Base-by-base conservation (phyloP, 2,329 filamentous ascomycete genomes). In the Rhynchosporium graminicola region DNA sequence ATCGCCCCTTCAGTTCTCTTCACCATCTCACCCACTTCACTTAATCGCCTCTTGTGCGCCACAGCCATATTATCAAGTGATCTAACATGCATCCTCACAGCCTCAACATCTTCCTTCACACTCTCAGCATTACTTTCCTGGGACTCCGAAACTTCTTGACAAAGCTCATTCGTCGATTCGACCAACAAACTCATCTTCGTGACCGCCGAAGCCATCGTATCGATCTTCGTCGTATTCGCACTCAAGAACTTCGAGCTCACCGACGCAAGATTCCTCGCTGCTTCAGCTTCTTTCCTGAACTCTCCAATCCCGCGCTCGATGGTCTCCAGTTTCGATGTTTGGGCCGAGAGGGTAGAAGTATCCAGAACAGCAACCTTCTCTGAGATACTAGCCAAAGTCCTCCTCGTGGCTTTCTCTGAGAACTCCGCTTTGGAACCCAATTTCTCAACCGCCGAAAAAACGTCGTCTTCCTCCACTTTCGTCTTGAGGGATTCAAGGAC, bases 161-260 rank as follows among this genome's bases (percentile, higher is more conserved):
- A 52, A 26, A 63, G 42, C 45, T 65, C 61, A 29, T 62, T 66
- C 9, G 63, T 61, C 1, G 62, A 59, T 29, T 68, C 67, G 10
- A 66, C 43, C 12, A 67, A 33, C 28, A 63, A 50, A 6, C 54
- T 58, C 13, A 69, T 59, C 47, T 65, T 67, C 1, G 60, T 64
- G 7, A 68, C 62, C 42, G 62, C 61, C 9, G 61, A 60, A 31
- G 63, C 63, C 29, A 68, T 54, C 33, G 50, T 63, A 33, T 65
- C 66, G 4, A 69, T 43, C 40, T 64, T 59, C 42, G 65, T 57
- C 52, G 62, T 67, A 40, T 64, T 68, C 12, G 59, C 60, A 2
- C 65, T 66, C 36, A 67, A 42, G 28, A 68, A 59, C 28, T 69
- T 68, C 10, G 68, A 68, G 42, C 67, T 66, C 43, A 68, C 47